Conservation (phyloP, 306 rosid genomes). For the Cicer pinnatifidum region DNA sequence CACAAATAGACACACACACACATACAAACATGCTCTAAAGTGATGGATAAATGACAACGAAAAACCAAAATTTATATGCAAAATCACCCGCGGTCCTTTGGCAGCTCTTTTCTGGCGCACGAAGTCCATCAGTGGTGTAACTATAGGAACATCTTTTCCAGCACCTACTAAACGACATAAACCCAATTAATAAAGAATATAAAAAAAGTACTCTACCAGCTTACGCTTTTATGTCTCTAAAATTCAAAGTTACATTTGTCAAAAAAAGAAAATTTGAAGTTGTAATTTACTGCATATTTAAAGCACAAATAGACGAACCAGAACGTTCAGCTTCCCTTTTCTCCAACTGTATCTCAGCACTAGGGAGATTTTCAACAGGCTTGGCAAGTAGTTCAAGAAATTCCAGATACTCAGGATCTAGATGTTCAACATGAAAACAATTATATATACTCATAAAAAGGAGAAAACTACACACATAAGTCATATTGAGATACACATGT, state of each 20-base stretch:
- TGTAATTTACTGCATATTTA: slow-evolving; percentile 11
- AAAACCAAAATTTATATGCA: slow-evolving; percentile 4
- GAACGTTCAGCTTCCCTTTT: slow-evolving; percentile 77
- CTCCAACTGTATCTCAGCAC: slow-evolving; percentile 81
- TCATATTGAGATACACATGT: slow-evolving; percentile 7
- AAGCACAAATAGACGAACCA: slow-evolving; percentile 55
- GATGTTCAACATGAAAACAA: slow-evolving; percentile 55
- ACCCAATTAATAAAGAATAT: slow-evolving; percentile 5
- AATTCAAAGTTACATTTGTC: not conserved
- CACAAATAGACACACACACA: not conserved
- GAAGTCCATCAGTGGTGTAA: slow-evolving; percentile 84
- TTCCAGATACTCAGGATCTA: slow-evolving; percentile 78
- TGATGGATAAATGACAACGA: not conserved
- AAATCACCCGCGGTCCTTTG: slow-evolving; percentile 70
- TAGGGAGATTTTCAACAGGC: slow-evolving; percentile 82
- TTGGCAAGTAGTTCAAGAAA: slow-evolving; percentile 72
- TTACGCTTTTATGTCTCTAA: not conserved
- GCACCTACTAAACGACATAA: slow-evolving; percentile 52
- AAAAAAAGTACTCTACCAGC: slow-evolving; percentile 2
- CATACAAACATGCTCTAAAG: not conserved
- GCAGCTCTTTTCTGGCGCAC: slow-evolving; percentile 83
- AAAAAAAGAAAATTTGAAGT: not conserved
- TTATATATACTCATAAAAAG: slow-evolving; percentile 46
- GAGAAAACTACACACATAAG: slow-evolving; percentile 45
- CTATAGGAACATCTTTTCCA: slow-evolving; percentile 61